Evolutionary conservation across 2,329 filamentous ascomycete species (phyloP), one percentile per base, ranked within the genome.

Genomic region (Thielaviopsis euricoi): DNA sequence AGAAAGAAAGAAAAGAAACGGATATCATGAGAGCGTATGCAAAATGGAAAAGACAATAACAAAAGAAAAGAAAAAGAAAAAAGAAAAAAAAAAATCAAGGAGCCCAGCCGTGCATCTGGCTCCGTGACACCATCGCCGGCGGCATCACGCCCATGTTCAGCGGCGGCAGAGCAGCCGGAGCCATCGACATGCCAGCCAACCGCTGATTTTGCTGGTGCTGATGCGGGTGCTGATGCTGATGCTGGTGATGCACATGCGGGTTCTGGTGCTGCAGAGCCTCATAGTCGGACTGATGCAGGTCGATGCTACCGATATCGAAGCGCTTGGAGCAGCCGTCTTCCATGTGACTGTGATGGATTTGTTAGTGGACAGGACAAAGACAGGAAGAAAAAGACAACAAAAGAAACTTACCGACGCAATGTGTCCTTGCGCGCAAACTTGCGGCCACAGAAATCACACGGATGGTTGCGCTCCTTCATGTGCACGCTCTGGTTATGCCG

Each of bases 391-490:
- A 23, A 7, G 6, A 23, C n/a, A n/a, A n/a, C n/a, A n/a, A n/a
- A n/a, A 23, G 33, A 13, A 50, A 57, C 76, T 70, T 71, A 88
- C 87, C 88, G 85, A 70, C 82, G 73, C n/a, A 93, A 74, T 1
- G 87, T 93, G 65, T 94, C 88, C 67, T 89, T 89, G 51, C 88
- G 79, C 25, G 86, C 83, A 72, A 94, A 94, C 49, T 78, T 75
- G 57, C 81, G 77, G 33, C 78, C 77, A 66, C 88, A 94, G 61
- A 82, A 82, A 61, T 82, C 76, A 66, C 88, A 94, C 60, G 75
- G 75, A 68, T 83, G 82, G 63, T 83, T 83, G 58, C 81, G 80
- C 62, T 83, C 76, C 69, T 87, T 89, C 67, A 83, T 75, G 66
- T 94, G 88, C 12, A 93, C 86, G 65, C 75, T 81, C 64, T 79